A percentile compares a stretch with the other conserved stretches of the same genome.
These are phyloP conservation scores for Pichia sp. DNA, from an alignment of 1,139 yeast genomes.

Conservation along the genomic window DNA sequence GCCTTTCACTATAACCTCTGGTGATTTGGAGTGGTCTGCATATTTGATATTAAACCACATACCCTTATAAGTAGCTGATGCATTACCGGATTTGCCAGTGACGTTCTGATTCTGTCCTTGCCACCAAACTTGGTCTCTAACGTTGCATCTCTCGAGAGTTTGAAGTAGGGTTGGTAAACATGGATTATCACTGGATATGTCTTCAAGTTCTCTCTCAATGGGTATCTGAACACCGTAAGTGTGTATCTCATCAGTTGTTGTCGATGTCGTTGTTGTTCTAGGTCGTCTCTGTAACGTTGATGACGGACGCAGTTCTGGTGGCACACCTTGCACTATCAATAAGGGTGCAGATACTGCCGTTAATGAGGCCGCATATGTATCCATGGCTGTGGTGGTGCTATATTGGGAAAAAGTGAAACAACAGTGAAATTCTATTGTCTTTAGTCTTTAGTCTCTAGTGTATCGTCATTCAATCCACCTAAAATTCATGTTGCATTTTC, in stretches of 20 bases:
- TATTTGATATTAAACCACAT: slow-evolving; percentile 24
- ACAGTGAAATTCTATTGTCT: no score
- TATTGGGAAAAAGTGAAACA: no score
- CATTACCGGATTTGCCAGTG: slow-evolving; percentile 10
- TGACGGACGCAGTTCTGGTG: slow-evolving; percentile 11
- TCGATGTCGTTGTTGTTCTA: no score
- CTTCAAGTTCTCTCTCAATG: slow-evolving; percentile 23
- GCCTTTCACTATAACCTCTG: slow-evolving; percentile 10
- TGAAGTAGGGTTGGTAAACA: slow-evolving; percentile 25
- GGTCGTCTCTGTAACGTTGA: no score
- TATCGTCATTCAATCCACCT: no score
- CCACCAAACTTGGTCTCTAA: slow-evolving; percentile 28
- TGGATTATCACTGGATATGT: slow-evolving; percentile 11
- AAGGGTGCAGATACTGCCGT: slow-evolving; percentile 29
- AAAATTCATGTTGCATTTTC: no score
- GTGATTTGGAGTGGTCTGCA: slow-evolving; percentile 19
- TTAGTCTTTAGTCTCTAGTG: no score
- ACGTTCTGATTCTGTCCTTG: slow-evolving; percentile 14
- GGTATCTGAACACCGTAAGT: slow-evolving; percentile 12
- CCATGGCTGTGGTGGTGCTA: no score
- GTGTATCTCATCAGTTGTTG: no score
- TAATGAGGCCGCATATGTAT: slow-evolving; percentile 27
- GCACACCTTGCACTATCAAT: slow-evolving; percentile 31
- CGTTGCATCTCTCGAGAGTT: slow-evolving; percentile 23
- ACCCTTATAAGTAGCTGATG: background rate